Evolutionary conservation across 1,139 yeast species (phyloP), one percentile per base, ranked within the genome.

Genomic region (Suhomyces coccinellae): DNA sequence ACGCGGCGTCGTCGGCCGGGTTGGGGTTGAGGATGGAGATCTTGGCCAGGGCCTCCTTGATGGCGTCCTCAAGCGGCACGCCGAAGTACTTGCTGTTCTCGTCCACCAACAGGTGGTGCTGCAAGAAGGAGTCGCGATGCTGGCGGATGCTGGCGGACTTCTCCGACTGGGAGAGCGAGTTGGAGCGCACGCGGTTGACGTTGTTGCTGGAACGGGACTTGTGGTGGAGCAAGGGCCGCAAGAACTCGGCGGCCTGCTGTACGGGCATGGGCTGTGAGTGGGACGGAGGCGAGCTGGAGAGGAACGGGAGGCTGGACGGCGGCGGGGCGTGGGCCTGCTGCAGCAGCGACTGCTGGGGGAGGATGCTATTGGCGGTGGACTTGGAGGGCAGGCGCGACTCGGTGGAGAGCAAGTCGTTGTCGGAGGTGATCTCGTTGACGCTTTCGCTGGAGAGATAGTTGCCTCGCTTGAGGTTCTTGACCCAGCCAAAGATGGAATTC

Each of bases 31-130:
- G 73, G 10, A 87, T 80, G 17, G 85, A 80, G 44, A 89, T 87
- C 42, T 83, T 80, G 11, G 90, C 91, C 48, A 80, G 79, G 0
- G 98, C 96, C 49, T 84, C 79, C 35, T 76, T 69, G 43, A 91
- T 77, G 17, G 96, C 87, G 28, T 79, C 77, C 20, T 79, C 80
- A 27, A 93, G 71, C 1, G 93, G 80, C 2, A 85, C 91, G n/a
- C 97, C 97, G 69, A 93, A 93, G 43, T 93, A 88, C 53, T 70
- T 66, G 30, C 80, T 70, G 58, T 79, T 73, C 41, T 77, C 76
- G 57, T 66, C 78, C 36, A 71, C 69, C 44, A 73, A 55, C 17
- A 75, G 69, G 53, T 73, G 71, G 54, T 63, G 59, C 49, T 73
- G 74, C 38, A 82, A 61, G 55, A 80, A 80, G 12, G 79, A 73